A percentile compares a stretch with the other conserved stretches of the same genome.
phyloP scores from a whole-genome alignment of 176 grass and related monocot genomes.

The Triticum dicoccoides region DNA sequence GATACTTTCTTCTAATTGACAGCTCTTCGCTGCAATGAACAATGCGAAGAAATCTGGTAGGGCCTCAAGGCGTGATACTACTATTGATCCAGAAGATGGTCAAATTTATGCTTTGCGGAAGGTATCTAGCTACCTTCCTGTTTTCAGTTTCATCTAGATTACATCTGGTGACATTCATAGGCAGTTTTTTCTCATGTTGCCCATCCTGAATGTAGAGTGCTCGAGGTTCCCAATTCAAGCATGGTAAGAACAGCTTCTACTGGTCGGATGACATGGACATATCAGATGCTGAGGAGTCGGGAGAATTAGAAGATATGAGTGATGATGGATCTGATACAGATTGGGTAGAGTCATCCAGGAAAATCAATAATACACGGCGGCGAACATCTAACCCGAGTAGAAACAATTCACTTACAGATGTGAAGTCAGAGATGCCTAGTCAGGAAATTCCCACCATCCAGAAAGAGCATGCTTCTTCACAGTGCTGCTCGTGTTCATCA shows the following conservation, averaged over 20 bases:
- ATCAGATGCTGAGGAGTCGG: slow-evolving; percentile 67
- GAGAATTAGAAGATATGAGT: slow-evolving; percentile 41
- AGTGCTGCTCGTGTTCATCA: slow-evolving; percentile 67
- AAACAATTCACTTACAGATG: not conserved
- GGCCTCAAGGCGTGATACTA: not conserved
- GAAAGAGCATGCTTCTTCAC: slow-evolving; percentile 13
- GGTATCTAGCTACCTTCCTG: slow-evolving; percentile 35
- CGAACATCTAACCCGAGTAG: slow-evolving; percentile 20
- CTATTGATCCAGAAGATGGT: slow-evolving; percentile 26
- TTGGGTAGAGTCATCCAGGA: slow-evolving; percentile 42
- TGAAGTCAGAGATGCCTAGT: slow-evolving; percentile 30
- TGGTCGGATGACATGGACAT: slow-evolving; percentile 89
- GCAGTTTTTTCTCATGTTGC: slow-evolving; percentile 20
- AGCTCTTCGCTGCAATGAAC: slow-evolving; percentile 62
- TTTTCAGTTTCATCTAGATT: not conserved
- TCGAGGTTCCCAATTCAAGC: slow-evolving; percentile 1
- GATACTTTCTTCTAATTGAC: slow-evolving; percentile 26
- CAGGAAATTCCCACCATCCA: slow-evolving; percentile 26
- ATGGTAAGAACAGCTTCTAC: slow-evolving; percentile 16
- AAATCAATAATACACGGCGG: slow-evolving; percentile 32
- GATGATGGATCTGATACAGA: slow-evolving; percentile 56
- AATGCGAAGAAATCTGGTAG: slow-evolving; percentile 42
- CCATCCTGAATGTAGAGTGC: slow-evolving; percentile 28
- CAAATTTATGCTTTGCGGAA: slow-evolving; percentile 21
- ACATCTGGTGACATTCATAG: not conserved